Percentiles rank a stretch among this genome's conserved stretches.
Evolutionary conservation across 805 yeast species (phyloP).

Genomic region (Kodamaea kaohsiungensis): DNA sequence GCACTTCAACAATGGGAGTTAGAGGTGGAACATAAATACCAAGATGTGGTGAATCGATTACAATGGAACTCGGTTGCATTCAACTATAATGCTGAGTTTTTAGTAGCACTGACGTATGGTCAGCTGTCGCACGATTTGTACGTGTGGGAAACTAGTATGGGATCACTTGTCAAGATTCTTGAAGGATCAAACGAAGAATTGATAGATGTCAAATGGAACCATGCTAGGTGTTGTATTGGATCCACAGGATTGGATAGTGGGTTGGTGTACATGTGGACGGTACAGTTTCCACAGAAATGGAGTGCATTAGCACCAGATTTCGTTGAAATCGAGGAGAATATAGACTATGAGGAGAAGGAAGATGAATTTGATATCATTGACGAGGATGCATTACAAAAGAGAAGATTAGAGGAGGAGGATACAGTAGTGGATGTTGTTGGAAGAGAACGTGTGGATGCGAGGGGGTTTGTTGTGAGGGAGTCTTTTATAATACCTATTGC

Average conservation of each 20-base stretch:
- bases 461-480: constrained; percentile 57
- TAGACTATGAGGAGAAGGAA: constrained; percentile 83
- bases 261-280: constrained; percentile 76
- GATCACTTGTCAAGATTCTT: constrained; percentile 81
- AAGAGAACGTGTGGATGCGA: constrained; percentile 64
- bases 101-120: constrained; percentile 88
- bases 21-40: constrained; percentile 77
- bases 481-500: constrained; percentile 65
- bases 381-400: constrained; percentile 62
- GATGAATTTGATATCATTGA: constrained; percentile 86
- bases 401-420: constrained; percentile 62
- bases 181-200: constrained; percentile 92
- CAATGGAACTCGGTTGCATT: constrained; percentile 86
- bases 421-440: constrained; percentile 66
- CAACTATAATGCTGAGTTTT: constrained; percentile 73
- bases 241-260: constrained; percentile 89
- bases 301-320: constrained; percentile 96
- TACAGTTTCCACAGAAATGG: constrained; percentile 88
- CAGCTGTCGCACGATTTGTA: constrained; percentile 82
- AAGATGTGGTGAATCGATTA: constrained; percentile 82
- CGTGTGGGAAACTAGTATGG: constrained; percentile 89
- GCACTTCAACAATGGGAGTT: constrained; percentile 43
- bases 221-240: constrained; percentile 66
- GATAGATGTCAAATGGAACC: constrained; percentile 86
- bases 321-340: constrained; percentile 90